phyloP scores from a whole-genome alignment of 805 yeast species.

The Candida morakotiae region DNA sequence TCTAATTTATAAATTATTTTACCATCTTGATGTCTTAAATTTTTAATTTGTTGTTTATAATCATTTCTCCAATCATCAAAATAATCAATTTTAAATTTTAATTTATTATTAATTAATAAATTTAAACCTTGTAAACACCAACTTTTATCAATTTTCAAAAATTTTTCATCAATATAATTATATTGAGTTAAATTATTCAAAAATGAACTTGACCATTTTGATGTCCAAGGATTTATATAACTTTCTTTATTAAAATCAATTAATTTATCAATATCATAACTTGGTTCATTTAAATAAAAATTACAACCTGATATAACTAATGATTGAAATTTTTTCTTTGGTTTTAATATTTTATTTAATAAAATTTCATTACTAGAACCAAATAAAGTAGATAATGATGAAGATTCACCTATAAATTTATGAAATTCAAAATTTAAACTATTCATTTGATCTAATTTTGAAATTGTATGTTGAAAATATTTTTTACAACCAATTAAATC shows the following conservation, averaged over 20 bases:
- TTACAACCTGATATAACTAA: slow-evolving; percentile 33
- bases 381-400: slow-evolving; percentile 15
- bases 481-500: slow-evolving; percentile 39
- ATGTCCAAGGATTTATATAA: slow-evolving; percentile 31
- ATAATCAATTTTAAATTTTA: slow-evolving; percentile 28
- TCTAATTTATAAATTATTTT: slow-evolving; percentile 35
- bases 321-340: slow-evolving; percentile 21
- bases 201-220: slow-evolving; percentile 28
- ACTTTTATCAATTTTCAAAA: slow-evolving; percentile 19
- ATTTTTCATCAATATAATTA: slow-evolving; percentile 31
- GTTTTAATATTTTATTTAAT: slow-evolving; percentile 31
- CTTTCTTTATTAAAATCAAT: slow-evolving; percentile 12
- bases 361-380: slow-evolving; percentile 28
- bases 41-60: slow-evolving; percentile 23
- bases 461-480: slow-evolving; percentile 27
- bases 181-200: slow-evolving; percentile 27
- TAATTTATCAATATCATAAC: slow-evolving; percentile 29
- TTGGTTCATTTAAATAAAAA: slow-evolving; percentile 24
- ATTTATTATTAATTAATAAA: slow-evolving; percentile 20
- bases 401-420: slow-evolving; percentile 8
- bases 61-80: slow-evolving; percentile 36
- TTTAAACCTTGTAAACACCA: slow-evolving; percentile 35
- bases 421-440: slow-evolving; percentile 26
- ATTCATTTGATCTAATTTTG: slow-evolving; percentile 26
- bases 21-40: slow-evolving; percentile 26